These are phyloP conservation scores for Pseudocercospora fuligena DNA, from an alignment of 2,329 filamentous ascomycete genomes.

Conservation along the genomic window DNA sequence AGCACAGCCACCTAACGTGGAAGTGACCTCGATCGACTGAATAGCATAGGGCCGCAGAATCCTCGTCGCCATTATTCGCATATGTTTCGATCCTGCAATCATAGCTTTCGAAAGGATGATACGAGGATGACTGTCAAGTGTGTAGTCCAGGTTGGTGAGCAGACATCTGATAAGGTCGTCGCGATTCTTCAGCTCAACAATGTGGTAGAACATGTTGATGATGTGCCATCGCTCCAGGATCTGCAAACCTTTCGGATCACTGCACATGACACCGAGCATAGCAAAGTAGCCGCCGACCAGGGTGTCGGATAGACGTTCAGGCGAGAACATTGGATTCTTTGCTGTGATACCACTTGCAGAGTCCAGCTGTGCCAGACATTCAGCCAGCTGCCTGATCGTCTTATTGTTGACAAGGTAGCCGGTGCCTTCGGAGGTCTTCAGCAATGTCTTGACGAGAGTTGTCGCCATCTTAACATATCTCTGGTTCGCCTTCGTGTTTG, in stretches of 20 bases:
- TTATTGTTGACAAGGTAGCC: constrained; percentile 91
- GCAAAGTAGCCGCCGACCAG: constrained; percentile 92
- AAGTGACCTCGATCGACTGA: constrained; percentile 51
- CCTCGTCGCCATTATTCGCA: constrained; percentile 87
- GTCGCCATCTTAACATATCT: constrained; percentile 92
- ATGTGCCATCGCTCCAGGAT: constrained; percentile 97
- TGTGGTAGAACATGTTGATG: constrained; percentile 99
- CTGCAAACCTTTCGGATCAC: constrained; percentile 78
- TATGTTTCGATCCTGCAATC: constrained; percentile 87
- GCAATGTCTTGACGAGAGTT: constrained; percentile 80
- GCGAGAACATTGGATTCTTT: constrained; percentile 85
- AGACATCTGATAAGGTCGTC: constrained; percentile 90
- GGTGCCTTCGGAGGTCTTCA: constrained; percentile 83
- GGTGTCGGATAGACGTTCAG: constrained; percentile 80
- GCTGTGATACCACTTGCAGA: constrained; percentile 76
- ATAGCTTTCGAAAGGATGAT: constrained; percentile 93
- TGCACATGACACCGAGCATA: constrained; percentile 85
- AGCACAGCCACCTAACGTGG: constrained; percentile 59
- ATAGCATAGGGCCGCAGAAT: constrained; percentile 85
- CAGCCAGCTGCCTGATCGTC: constrained; percentile 87
- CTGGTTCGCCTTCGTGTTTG: constrained; percentile 90
- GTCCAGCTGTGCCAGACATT: constrained; percentile 94
- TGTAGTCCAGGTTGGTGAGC: constrained; percentile 90
- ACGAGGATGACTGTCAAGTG: constrained; percentile 79
- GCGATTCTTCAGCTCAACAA: constrained; percentile 86